Evolutionary conservation across 2,329 filamentous ascomycete genomes (phyloP).

Genomic region (Falciphora oryzae): DNA sequence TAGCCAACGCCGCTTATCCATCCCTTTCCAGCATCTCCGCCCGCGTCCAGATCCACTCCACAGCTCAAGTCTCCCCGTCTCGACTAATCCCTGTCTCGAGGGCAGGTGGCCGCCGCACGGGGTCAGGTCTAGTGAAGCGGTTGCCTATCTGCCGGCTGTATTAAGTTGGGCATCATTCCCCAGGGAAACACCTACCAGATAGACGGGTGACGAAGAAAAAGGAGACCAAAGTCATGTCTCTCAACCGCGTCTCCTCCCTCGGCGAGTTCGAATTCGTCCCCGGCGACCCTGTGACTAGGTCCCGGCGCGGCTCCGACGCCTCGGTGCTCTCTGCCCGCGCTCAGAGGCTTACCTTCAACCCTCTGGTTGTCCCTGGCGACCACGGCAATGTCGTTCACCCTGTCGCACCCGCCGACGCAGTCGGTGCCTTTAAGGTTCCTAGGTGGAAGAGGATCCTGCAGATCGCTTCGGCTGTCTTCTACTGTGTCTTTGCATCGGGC

Average conservation of each 20-base stretch:
- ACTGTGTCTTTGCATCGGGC: slow-evolving; percentile 60
- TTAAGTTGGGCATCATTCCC: no score
- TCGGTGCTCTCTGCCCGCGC: slow-evolving; percentile 43
- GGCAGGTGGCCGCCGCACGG: no score
- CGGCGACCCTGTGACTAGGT: slow-evolving; percentile 28
- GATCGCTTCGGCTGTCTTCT: slow-evolving; percentile 30
- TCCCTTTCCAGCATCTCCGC: background rate
- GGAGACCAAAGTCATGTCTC: slow-evolving; percentile 34
- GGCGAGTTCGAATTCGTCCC: slow-evolving; percentile 41
- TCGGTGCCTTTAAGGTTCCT: slow-evolving; percentile 49
- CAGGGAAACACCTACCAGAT: background rate
- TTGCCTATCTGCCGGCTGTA: no score
- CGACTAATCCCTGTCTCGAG: no score
- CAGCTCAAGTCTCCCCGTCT: no score
- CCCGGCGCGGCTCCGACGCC: slow-evolving; percentile 34
- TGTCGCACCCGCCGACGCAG: slow-evolving; percentile 26
- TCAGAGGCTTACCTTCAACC: slow-evolving; percentile 48
- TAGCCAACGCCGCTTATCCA: background rate
- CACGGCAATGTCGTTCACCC: slow-evolving; percentile 29
- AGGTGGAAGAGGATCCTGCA: slow-evolving; percentile 45
- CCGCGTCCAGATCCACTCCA: background rate
- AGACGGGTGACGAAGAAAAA: slow-evolving; percentile 1
- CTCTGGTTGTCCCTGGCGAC: slow-evolving; percentile 47
- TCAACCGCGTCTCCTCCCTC: slow-evolving; percentile 46
- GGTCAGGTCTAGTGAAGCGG: no score